Percentiles rank a stretch among this genome's conserved stretches.
phyloP scores from a whole-genome alignment of 2,329 filamentous ascomycete genomes.

The Botrytis fragariae region DNA sequence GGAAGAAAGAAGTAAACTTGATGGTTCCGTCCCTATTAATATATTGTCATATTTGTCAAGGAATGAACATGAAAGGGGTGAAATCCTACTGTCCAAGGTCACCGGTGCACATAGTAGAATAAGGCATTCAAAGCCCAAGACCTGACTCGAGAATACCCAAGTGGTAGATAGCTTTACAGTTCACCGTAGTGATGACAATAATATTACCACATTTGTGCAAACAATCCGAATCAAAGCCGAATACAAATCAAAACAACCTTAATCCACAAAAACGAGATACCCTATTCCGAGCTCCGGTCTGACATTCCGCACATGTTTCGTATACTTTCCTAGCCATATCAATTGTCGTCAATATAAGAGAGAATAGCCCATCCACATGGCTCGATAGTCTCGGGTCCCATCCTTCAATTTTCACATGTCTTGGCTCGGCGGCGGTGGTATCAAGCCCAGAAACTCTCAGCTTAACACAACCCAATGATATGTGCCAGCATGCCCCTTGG shows the following conservation, averaged over 20 bases:
- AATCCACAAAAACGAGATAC: background rate
- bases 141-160: background rate
- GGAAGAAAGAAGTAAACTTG: background rate
- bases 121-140: background rate
- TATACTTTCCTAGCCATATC: background rate
- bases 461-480: background rate
- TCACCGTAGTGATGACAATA: slow-evolving; percentile 11
- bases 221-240: slow-evolving; percentile 12
- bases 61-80: background rate
- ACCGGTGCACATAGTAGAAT: background rate
- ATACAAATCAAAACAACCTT: background rate
- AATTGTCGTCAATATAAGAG: background rate
- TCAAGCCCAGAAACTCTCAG: background rate
- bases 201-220: background rate
- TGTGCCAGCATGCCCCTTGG: background rate
- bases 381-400: background rate
- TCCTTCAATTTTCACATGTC: background rate
- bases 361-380: background rate
- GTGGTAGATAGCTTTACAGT: background rate
- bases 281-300: background rate
- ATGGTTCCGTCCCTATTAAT: too few relatives aligned
- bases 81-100: background rate
- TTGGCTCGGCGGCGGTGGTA: background rate
- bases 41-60: too few relatives aligned
- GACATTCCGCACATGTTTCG: background rate